These are phyloP conservation scores for Fragaria ananassa DNA, from an alignment of 306 rosid genomes.

Conservation along the genomic window DNA sequence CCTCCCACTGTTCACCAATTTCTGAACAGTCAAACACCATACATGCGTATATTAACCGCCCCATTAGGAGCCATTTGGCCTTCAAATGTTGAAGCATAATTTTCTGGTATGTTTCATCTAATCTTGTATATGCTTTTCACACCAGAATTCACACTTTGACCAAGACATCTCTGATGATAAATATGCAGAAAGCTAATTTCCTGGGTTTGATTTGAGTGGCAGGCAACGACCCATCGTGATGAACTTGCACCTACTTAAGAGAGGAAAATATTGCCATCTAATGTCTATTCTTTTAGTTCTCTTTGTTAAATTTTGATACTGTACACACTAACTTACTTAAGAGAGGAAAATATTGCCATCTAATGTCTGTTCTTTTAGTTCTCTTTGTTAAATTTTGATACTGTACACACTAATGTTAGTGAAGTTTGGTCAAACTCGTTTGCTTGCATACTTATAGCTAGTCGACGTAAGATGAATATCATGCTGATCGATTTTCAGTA, in stretches of 20 bases:
- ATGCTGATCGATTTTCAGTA: background rate
- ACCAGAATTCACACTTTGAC: slow-evolving; percentile 5
- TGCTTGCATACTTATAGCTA: too few relatives aligned
- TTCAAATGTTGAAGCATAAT: background rate
- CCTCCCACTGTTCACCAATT: slow-evolving; percentile 28
- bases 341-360: background rate
- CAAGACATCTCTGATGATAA: background rate
- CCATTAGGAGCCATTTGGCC: slow-evolving; percentile 1
- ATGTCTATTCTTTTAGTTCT: background rate
- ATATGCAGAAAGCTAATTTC: background rate
- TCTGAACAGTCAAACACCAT: slow-evolving; percentile 9
- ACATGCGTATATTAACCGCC: background rate
- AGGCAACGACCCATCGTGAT: background rate
- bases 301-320: background rate
- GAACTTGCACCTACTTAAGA: background rate
- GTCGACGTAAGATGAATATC: background rate
- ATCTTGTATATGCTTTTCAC: background rate
- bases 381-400: background rate
- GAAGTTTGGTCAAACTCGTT: slow-evolving; percentile 2
- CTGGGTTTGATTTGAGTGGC: slow-evolving; percentile 3
- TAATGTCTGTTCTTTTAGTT: background rate
- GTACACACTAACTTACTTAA: background rate
- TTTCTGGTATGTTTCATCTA: slow-evolving; percentile 12
- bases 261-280: background rate
- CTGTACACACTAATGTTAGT: background rate